phyloP scores from a whole-genome alignment of 805 yeast genomes.

The Starmerella bombi region DNA sequence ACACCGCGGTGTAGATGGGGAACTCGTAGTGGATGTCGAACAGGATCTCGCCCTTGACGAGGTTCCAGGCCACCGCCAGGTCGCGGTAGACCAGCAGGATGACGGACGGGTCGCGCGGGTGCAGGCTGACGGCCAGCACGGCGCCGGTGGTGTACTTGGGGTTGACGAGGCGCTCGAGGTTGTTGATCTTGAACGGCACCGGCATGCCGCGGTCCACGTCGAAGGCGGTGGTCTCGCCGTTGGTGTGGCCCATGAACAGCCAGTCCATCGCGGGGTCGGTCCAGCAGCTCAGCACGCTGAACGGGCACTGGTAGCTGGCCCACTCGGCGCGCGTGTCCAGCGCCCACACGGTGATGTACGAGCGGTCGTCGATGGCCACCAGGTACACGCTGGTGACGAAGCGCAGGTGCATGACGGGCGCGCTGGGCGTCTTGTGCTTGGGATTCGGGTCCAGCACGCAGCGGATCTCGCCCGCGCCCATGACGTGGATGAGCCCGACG shows the following conservation, averaged over 20 bases:
- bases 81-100: conserved; percentile 60
- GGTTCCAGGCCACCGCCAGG: conserved; percentile 54
- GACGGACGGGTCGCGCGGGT: conserved; percentile 80
- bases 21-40: conserved; percentile 41
- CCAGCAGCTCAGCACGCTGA: conserved; percentile 53
- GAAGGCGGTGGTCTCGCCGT: conserved; percentile 57
- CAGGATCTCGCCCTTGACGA: conserved; percentile 44
- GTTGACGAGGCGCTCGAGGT: conserved; percentile 46
- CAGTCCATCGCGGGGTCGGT: conserved; percentile 84
- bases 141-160: conserved; percentile 49
- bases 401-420: conserved; percentile 37
- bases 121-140: conserved; percentile 57
- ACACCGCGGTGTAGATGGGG: conserved; percentile 45
- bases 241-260: conserved; percentile 64
- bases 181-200: conserved; percentile 55
- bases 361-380: conserved; percentile 52
- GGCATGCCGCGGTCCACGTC: conserved; percentile 68
- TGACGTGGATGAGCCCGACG: conserved; percentile 56
- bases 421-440: conserved; percentile 22
- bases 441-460: conserved; percentile 42
- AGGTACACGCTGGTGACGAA: conserved; percentile 75
- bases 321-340: conserved; percentile 49
- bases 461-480: conserved; percentile 77
- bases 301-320: conserved; percentile 48
- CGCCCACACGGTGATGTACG: conserved; percentile 56